Evolutionary conservation across 148 eudicot species (phyloP), one percentile per base, ranked within the genome.

Genomic region (Euryodendron excelsum): DNA sequence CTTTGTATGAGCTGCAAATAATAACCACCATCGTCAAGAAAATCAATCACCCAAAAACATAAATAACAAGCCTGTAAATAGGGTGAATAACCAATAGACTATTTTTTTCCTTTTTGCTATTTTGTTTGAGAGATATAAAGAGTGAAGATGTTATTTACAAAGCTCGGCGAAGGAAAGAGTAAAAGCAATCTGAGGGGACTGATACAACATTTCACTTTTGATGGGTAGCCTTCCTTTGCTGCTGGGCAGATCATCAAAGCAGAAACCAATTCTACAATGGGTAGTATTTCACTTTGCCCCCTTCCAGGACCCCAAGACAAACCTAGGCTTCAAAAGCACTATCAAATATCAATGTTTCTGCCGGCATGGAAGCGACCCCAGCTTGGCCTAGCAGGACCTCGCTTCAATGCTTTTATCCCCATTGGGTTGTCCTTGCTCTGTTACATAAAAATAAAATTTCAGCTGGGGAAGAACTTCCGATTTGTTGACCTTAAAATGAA

Each of bases 401-500:
- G 77, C 88, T 79, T 85, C 84, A 84, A 10, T 31, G 90, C 91
- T 47, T 84, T 80, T 0, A 89, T 72, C 14, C 87, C 82, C 80
- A 92, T 33, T n/a, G 94, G 94, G 77, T 78, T 92, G 84, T 85
- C 83, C 84, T 90, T 89, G 82, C 92, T 86, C 97, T 92, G 89
- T 80, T 44, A 44, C 27, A 78, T 39, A 18, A 58, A 21, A 75
- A 45, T 31, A 81, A 4, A 56, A 55, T 25, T 25, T 73, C 52
- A 59, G 28, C 53, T 13, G 3, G 1, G 17, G 17, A 55, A 55
- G 23, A 55, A 55, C 1, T 39, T 1, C 2, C 5, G 44, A 39
- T 12, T 4, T 1, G 44, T 39, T 39, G 7, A 39, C 8, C 44
- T 39, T 39, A 39, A 39, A 39, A 39, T 39, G 8, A 0, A 39